phyloP scores from a whole-genome alignment of 1,139 yeast genomes.

The Debaryomyces sp. region DNA sequence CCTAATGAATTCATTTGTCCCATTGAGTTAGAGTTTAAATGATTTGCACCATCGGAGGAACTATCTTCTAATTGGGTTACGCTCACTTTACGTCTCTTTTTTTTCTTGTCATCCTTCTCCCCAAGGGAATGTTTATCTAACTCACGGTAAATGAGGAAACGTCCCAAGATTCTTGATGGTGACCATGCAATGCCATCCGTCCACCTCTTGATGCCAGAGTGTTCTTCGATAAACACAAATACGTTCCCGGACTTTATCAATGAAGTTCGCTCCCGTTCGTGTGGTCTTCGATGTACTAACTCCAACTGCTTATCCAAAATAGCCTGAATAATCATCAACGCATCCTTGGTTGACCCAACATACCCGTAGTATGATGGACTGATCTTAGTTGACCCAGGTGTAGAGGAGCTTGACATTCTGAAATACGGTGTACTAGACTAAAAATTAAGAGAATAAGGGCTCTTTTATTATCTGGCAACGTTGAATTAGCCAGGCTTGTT shows the following conservation, averaged over 20 bases:
- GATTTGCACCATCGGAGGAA: constrained; percentile 4
- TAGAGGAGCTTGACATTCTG: constrained; percentile 23
- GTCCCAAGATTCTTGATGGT: constrained; percentile 82
- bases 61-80: constrained; percentile 16
- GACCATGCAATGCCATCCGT: constrained; percentile 95
- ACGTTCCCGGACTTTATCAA: constrained; percentile 78
- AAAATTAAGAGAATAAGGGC: neutral
- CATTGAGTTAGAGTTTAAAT: constrained; percentile 12
- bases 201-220: constrained; percentile 88
- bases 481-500: neutral
- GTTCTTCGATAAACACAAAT: constrained; percentile 82
- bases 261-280: constrained; percentile 69
- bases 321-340: constrained; percentile 79
- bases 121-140: constrained; percentile 56
- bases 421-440: neutral
- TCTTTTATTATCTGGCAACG: neutral
- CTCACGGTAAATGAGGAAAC: constrained; percentile 82
- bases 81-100: constrained; percentile 32
- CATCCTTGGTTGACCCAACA: constrained; percentile 82
- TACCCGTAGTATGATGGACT: constrained; percentile 75
- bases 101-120: constrained; percentile 34
- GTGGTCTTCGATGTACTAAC: constrained; percentile 79
- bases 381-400: constrained; percentile 18
- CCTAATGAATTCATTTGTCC: constrained; percentile 9
- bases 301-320: constrained; percentile 62